These are phyloP conservation scores for Aspergillus ochraceoroseus DNA, from an alignment of 2,329 filamentous ascomycete species.

Conservation along the genomic window DNA sequence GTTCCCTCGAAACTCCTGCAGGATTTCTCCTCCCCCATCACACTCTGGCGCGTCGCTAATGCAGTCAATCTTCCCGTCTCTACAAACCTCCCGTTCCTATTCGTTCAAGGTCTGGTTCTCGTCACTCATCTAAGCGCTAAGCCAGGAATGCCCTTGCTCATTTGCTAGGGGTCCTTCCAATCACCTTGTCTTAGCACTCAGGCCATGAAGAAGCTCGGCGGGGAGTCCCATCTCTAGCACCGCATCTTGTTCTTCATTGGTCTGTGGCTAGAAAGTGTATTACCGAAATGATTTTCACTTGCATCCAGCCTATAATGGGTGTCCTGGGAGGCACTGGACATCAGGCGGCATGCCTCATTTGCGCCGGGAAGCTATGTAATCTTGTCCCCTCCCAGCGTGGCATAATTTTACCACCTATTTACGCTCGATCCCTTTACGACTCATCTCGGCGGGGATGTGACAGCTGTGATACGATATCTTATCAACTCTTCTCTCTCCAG, in stretches of 20 bases:
- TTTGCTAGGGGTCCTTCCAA: slow-evolving; percentile 11
- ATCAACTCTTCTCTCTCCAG: slow-evolving; percentile 3
- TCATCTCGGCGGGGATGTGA: slow-evolving; percentile 17
- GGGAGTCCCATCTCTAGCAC: slow-evolving; percentile 1
- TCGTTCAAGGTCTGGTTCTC: slow-evolving; percentile 6
- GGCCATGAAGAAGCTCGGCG: slow-evolving; percentile 20
- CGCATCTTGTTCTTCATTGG: slow-evolving; percentile 15
- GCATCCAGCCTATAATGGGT: slow-evolving; percentile 5
- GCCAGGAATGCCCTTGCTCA: slow-evolving; percentile 10
- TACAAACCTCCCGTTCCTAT: slow-evolving; percentile 8
- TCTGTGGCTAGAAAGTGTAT: slow-evolving; percentile 2
- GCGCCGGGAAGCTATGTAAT: slow-evolving; percentile 20
- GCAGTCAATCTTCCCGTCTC: slow-evolving; percentile 14
- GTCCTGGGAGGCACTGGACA: neutral
- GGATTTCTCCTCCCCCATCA: slow-evolving; percentile 19
- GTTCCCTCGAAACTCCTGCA: slow-evolving; percentile 22
- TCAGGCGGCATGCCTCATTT: slow-evolving; percentile 17
- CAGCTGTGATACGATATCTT: slow-evolving; percentile 11
- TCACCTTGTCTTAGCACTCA: slow-evolving; percentile 3
- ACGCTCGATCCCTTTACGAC: slow-evolving; percentile 8
- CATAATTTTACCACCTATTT: slow-evolving; percentile 7
- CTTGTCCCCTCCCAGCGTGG: slow-evolving; percentile 12
- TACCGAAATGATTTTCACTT: slow-evolving; percentile 13
- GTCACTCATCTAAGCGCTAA: slow-evolving; percentile 16
- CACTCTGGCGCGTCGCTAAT: slow-evolving; percentile 16